These are phyloP conservation scores for Polyporus tsugae DNA, from an alignment of 1,284 basidiomycete species.

Conservation along the genomic window DNA sequence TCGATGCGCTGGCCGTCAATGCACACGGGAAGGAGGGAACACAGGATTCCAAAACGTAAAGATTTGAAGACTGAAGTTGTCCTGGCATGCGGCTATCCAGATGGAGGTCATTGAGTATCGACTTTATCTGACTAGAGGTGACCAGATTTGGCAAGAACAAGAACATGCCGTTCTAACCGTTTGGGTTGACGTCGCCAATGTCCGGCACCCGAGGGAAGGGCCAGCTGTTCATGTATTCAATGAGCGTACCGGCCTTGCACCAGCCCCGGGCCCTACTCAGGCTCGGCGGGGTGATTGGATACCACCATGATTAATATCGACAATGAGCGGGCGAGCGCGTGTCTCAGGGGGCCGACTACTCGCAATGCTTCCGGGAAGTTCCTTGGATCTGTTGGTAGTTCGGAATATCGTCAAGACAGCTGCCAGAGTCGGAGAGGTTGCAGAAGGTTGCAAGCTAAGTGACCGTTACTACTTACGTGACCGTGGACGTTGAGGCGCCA, in stretches of 20 bases:
- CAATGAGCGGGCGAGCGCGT: not conserved
- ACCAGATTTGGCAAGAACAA: no score
- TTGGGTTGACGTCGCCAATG: no score
- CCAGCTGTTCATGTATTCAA: no score
- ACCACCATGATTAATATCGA: not conserved
- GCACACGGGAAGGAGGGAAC: not conserved
- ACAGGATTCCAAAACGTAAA: not conserved
- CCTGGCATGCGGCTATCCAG: not conserved
- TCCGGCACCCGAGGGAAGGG: no score
- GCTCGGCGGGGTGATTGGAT: no score
- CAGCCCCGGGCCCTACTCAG: no score
- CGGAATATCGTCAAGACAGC: not conserved
- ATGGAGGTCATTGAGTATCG: not conserved
- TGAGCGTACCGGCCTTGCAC: no score
- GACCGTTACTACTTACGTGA: not conserved
- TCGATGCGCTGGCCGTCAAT: not conserved
- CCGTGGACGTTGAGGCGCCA: not conserved
- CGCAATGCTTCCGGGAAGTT: not conserved
- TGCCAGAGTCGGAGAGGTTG: not conserved
- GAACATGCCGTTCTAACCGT: no score
- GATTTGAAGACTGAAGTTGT: not conserved
- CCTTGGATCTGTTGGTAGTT: not conserved
- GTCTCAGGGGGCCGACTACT: not conserved
- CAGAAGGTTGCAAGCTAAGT: no score
- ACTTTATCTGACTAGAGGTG: not conserved